Percentiles rank a stretch among this genome's conserved stretches.
Conservation (phyloP, 2,329 filamentous ascomycete species). For the Paecilomyces niveus region DNA sequence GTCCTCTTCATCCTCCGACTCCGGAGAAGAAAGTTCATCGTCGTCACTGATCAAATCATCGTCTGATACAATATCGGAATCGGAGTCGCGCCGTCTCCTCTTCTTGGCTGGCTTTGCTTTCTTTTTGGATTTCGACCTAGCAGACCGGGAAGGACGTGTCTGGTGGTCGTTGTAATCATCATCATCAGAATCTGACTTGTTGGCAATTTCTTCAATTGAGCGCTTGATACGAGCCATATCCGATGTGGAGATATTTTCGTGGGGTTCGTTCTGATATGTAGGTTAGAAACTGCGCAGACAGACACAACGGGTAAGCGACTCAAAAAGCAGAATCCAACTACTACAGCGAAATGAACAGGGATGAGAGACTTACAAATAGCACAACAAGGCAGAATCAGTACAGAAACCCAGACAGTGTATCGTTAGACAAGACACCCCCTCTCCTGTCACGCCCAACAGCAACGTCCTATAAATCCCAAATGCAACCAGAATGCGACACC, state of each 20-base stretch:
- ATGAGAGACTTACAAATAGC: background rate
- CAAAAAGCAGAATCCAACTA: background rate
- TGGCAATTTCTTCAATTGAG: slow-evolving; percentile 35
- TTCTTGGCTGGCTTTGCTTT: slow-evolving; percentile 27
- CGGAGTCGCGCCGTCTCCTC: slow-evolving; percentile 40
- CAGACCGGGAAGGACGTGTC: slow-evolving; percentile 19
- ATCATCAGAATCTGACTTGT: slow-evolving; percentile 39
- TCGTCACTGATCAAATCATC: slow-evolving; percentile 30
- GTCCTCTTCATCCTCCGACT: slow-evolving; percentile 38
- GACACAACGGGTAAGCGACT: background rate
- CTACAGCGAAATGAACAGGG: background rate
- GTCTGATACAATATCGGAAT: slow-evolving; percentile 35
- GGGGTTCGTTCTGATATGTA: slow-evolving; percentile 4
- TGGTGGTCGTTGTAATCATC: slow-evolving; percentile 37
- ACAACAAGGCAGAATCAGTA: background rate
- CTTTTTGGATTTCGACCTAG: slow-evolving; percentile 24
- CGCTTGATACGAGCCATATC: slow-evolving; percentile 33
- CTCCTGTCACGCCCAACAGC: background rate
- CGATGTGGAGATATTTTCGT: slow-evolving; percentile 5
- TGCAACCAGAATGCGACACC: background rate
- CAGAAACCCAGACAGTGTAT: background rate
- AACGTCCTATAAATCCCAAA: background rate
- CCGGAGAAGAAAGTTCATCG: slow-evolving; percentile 37
- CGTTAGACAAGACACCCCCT: background rate
- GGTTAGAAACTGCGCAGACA: slow-evolving; percentile 5